phyloP scores from a whole-genome alignment of 1,284 basidiomycete genomes.

The Coniferiporia sulphurascens region DNA sequence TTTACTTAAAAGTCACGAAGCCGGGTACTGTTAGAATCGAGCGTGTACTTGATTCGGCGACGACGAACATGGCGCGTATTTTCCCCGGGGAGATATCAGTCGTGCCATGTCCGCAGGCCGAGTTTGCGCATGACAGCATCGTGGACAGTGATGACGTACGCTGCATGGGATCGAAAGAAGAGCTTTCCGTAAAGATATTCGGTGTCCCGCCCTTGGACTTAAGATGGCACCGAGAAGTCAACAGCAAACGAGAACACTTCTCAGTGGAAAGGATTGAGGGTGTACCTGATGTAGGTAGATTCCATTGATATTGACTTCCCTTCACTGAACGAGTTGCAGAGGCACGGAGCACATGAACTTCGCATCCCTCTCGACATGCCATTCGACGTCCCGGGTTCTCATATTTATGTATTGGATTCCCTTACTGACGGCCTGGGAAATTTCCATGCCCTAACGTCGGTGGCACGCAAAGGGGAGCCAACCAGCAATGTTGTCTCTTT shows the following conservation, averaged over 20 bases:
- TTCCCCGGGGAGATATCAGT: slow-evolving; percentile 69
- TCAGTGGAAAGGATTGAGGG: slow-evolving; percentile 82
- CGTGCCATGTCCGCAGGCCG: slow-evolving; percentile 76
- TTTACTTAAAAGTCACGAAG: slow-evolving; percentile 65
- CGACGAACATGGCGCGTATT: slow-evolving; percentile 56
- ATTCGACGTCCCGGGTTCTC: slow-evolving; percentile 55
- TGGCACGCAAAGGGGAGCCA: slow-evolving; percentile 13
- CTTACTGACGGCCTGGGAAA: slow-evolving; percentile 76
- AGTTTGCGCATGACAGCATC: slow-evolving; percentile 48
- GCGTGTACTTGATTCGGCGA: slow-evolving; percentile 68
- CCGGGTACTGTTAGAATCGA: slow-evolving; percentile 73
- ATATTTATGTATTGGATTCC: slow-evolving; percentile 67
- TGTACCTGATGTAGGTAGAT: slow-evolving; percentile 29
- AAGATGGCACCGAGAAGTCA: slow-evolving; percentile 67
- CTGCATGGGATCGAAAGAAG: slow-evolving; percentile 69
- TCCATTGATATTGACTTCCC: slow-evolving; percentile 21
- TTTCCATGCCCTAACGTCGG: slow-evolving; percentile 23
- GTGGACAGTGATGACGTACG: slow-evolving; percentile 46
- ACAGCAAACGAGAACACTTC: slow-evolving; percentile 60
- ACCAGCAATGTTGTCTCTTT: slow-evolving; percentile 24
- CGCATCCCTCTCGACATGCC: slow-evolving; percentile 65
- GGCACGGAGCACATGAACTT: slow-evolving; percentile 44
- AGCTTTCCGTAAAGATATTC: slow-evolving; percentile 62
- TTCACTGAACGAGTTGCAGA: slow-evolving; percentile 17
- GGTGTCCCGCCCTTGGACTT: slow-evolving; percentile 80